These are phyloP conservation scores for Ostreobium quekettii DNA, from an alignment of 139 green algal species.

Conservation along the genomic window DNA sequence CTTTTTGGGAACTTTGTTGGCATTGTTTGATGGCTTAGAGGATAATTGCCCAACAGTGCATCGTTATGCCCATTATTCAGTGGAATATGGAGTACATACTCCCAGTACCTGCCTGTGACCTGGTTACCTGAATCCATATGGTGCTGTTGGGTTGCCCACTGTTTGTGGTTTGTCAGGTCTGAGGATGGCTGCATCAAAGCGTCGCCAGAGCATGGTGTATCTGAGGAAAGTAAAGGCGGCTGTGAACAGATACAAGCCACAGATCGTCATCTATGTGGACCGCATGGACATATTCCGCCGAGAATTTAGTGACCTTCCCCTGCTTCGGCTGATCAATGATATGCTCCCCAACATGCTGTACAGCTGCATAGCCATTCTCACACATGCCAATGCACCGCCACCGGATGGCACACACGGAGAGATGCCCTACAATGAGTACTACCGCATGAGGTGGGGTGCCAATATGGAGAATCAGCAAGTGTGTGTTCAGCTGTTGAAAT, in stretches of 20 bases:
- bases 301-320: slow-evolving; percentile 5
- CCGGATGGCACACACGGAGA: neutral
- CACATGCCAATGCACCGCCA: neutral
- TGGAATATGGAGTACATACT: neutral
- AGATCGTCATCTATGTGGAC: slow-evolving; percentile 10
- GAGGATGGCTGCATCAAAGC: neutral
- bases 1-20: neutral
- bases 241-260: slow-evolving; percentile 8
- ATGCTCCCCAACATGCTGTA: slow-evolving; percentile 12
- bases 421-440: slow-evolving; percentile 8
- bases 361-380: slow-evolving; percentile 8
- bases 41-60: neutral
- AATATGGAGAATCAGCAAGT: too few relatives aligned
- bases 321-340: slow-evolving; percentile 14
- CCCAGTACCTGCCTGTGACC: neutral
- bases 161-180: slow-evolving; percentile 1
- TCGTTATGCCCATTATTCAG: neutral
- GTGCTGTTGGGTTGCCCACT: too few relatives aligned
- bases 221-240: neutral
- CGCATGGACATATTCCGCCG: slow-evolving; percentile 10
- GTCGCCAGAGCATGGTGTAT: slow-evolving; percentile 2
- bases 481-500: too few relatives aligned
- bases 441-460: too few relatives aligned
- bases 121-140: too few relatives aligned
- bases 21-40: neutral